phyloP scores from a whole-genome alignment of 495 filamentous ascomycete genomes.

The Neurospora africana region DNA sequence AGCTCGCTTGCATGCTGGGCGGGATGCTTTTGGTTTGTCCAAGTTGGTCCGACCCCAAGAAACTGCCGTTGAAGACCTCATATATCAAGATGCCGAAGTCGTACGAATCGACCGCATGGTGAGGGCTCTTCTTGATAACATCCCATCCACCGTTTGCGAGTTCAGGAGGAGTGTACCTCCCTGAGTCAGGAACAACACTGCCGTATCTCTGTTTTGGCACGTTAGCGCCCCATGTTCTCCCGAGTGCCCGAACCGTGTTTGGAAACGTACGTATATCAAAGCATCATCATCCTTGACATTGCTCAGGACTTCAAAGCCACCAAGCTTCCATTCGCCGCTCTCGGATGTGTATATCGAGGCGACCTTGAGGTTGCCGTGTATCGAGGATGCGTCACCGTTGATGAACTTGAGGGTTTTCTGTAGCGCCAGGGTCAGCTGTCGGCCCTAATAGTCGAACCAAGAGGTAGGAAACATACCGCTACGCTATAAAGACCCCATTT shows the following conservation, averaged over 20 bases:
- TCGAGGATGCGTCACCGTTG: conserved; percentile 81
- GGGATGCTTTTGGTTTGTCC: conserved; percentile 81
- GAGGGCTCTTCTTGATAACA: conserved; percentile 67
- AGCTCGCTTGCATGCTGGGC: conserved; percentile 74
- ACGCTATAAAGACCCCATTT: conserved; percentile 91
- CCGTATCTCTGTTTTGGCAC: conserved; percentile 56
- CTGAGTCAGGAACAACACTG: conserved; percentile 72
- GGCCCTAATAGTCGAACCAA: not conserved
- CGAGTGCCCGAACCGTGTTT: not conserved
- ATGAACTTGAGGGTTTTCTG: conserved; percentile 91
- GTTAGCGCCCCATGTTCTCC: conserved; percentile 2
- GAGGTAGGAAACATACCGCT: conserved; percentile 47
- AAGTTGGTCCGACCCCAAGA: conserved; percentile 59
- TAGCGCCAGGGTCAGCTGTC: conserved; percentile 4
- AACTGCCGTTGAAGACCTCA: conserved; percentile 84
- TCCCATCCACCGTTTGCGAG: conserved; percentile 82
- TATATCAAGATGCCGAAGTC: conserved; percentile 74
- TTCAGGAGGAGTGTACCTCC: conserved; percentile 75
- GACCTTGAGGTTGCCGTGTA: conserved; percentile 76
- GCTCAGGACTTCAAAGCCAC: conserved; percentile 86
- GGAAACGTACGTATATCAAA: conserved; percentile 63
- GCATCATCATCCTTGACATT: conserved; percentile 92
- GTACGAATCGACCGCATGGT: conserved; percentile 77
- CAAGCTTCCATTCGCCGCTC: conserved; percentile 95
- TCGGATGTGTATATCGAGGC: conserved; percentile 85